Evolutionary conservation across 139 green algal genomes (phyloP).

Genomic region (Tetradesmus lagerheimii): DNA sequence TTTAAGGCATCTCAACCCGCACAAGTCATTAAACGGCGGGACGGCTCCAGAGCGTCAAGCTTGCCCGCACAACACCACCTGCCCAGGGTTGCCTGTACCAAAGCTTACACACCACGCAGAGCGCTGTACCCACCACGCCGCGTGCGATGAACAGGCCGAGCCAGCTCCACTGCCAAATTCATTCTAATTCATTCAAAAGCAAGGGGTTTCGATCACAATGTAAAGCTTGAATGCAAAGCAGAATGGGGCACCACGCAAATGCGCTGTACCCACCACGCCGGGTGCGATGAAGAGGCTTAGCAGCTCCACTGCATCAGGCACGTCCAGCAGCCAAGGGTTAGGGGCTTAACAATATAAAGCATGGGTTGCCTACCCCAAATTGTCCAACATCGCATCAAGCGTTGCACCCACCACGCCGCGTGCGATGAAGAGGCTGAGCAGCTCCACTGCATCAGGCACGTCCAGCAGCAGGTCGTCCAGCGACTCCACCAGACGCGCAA

Average conservation of each 20-base stretch:
- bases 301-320: conserved; percentile 71
- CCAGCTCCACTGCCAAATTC: conserved; percentile 72
- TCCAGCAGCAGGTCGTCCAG: conserved; percentile 89
- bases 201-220: too few relatives aligned
- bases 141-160: conserved; percentile 84
- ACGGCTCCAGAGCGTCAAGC: too few relatives aligned
- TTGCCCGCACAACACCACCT: too few relatives aligned
- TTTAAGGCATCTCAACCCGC: too few relatives aligned
- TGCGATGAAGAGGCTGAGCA: conserved; percentile 83
- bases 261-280: not conserved
- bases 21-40: too few relatives aligned
- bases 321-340: conserved; percentile 86
- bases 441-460: conserved; percentile 78
- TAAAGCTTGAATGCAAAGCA: too few relatives aligned
- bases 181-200: too few relatives aligned
- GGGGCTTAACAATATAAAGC: too few relatives aligned
- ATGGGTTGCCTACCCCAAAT: too few relatives aligned
- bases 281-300: not conserved
- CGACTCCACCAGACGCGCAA: conserved; percentile 64
- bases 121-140: conserved; percentile 75
- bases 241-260: not conserved
- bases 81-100: too few relatives aligned
- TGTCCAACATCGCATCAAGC: not conserved
- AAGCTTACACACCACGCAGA: too few relatives aligned
- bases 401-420: conserved; percentile 80